phyloP scores from a whole-genome alignment of 2,329 filamentous ascomycete genomes.

The Zymoseptoria tritici region DNA sequence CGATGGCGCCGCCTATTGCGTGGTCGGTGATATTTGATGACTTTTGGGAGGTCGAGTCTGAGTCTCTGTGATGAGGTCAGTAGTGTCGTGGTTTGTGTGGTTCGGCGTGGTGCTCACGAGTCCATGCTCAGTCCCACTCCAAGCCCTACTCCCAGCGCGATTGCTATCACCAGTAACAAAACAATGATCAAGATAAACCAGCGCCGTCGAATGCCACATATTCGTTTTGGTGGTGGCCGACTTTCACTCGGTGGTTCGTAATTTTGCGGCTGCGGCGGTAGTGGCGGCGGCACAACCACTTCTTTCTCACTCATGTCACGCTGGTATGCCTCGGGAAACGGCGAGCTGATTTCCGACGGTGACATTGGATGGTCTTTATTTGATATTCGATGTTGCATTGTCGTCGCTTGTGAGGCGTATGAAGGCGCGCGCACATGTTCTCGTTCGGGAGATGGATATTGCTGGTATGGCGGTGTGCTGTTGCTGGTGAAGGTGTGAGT shows the following conservation, averaged over 20 bases:
- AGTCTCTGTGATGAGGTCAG: background rate
- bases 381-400: conserved; percentile 12
- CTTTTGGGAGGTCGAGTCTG: background rate
- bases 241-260: conserved; percentile 6
- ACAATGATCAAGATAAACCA: conserved; percentile 18
- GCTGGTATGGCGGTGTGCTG: conserved; percentile 22
- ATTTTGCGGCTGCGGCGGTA: conserved; percentile 5
- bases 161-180: conserved; percentile 22
- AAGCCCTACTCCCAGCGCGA: conserved; percentile 32
- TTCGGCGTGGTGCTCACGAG: conserved; percentile 15
- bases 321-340: conserved; percentile 23
- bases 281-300: conserved; percentile 16
- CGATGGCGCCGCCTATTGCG: conserved; percentile 34
- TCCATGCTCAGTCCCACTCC: conserved; percentile 31
- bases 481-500: conserved; percentile 10
- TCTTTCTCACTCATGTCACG: conserved; percentile 25
- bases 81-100: background rate
- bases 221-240: conserved; percentile 9
- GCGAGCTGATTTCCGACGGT: conserved; percentile 19
- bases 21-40: conserved; percentile 14
- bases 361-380: conserved; percentile 19
- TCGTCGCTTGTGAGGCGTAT: conserved; percentile 10
- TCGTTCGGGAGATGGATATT: conserved; percentile 15
- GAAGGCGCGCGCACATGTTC: conserved; percentile 12
- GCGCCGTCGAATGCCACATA: conserved; percentile 16